phyloP scores from a whole-genome alignment of 2,329 filamentous ascomycete genomes.

The Xylaria hypoxylon region DNA sequence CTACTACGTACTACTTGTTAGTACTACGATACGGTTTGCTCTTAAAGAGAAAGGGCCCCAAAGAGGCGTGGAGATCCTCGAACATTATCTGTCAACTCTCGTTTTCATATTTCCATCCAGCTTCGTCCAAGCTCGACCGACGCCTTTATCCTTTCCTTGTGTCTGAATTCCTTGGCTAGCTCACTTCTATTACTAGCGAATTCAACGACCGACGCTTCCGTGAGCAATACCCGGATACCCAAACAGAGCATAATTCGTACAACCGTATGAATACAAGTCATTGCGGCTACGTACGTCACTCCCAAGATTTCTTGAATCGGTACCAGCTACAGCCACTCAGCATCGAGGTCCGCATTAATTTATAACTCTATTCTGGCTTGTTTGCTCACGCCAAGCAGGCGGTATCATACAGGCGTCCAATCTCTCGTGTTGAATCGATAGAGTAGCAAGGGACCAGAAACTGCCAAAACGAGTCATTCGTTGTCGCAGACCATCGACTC shows the following conservation, averaged over 20 bases:
- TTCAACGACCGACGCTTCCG: conserved; percentile 28
- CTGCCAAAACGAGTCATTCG: conserved; percentile 8
- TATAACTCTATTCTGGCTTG: not conserved
- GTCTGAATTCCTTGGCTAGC: conserved; percentile 13
- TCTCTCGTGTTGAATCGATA: conserved; percentile 30
- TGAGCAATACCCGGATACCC: conserved; percentile 1
- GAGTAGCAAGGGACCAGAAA: conserved; percentile 18
- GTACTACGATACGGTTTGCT: not conserved
- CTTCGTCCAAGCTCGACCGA: not conserved
- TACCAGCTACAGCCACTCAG: conserved; percentile 2
- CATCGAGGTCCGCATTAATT: conserved; percentile 31
- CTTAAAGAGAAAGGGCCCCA: not conserved
- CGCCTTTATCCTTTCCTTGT: conserved; percentile 15
- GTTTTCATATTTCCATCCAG: conserved; percentile 12
- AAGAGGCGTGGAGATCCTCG: not conserved
- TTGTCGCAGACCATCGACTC: conserved; percentile 24
- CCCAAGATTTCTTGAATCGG: not conserved
- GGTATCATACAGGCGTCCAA: conserved; percentile 16
- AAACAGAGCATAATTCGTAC: conserved; percentile 7
- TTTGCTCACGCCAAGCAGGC: conserved; percentile 15
- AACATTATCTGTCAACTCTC: conserved; percentile 8
- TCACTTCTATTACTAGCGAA: conserved; percentile 6
- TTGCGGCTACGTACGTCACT: conserved; percentile 11
- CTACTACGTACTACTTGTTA: not conserved
- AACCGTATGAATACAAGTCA: not conserved